Base-by-base conservation (phyloP, 1,284 basidiomycete genomes). In the Nidula niveotomentosa region DNA sequence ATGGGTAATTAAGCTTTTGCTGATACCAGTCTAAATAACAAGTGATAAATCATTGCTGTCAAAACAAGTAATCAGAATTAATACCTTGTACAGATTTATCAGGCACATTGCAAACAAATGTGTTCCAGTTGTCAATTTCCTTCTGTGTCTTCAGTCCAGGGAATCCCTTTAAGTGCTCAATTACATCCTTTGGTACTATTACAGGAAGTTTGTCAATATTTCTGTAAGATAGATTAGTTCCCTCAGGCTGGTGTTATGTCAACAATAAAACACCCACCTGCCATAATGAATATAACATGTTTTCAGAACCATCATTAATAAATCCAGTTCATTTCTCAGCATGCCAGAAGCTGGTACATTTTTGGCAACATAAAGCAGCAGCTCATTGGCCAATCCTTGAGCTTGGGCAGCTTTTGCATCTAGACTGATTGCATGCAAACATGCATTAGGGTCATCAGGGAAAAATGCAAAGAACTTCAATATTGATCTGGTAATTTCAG, bases 341-440 rank as follows among this genome's bases (percentile, higher is more conserved):
- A n/a, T n/a, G n/a, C n/a, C n/a, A n/a, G n/a, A n/a, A n/a, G n/a
- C 39, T 8, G 51, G 51, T 8, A 52, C 51, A 45, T 45, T 8
- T 23, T n/a, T 45, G 1, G 51, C 15, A 9, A 52, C 37, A 33
- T 52, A 52, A 2, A 35, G 1, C 10, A 39, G n/a, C 4, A 51
- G 49, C 2, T 15, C 36, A 15, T 41, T 5, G 5, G 2, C 35
- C 3, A 51, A 36, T 10, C 35, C 49, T 6, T 39, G 18, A 15
- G 37, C 49, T 8, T 51, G 49, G 10, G 49, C 35, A 2, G 37
- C 37, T 7, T 51, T 35, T 1, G 35, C 49, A 41, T 51, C 49
- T 8, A 51, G 5, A 17, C 41, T 12, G 3, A 51, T 51, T 1
- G 49, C 49, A 13, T 3, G 35, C 2, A 51, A 8, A 2, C 2